Percentiles rank a stretch among this genome's conserved stretches.
Evolutionary conservation across 2,329 filamentous ascomycete species (phyloP).

Genomic region (Xylaria sp.): DNA sequence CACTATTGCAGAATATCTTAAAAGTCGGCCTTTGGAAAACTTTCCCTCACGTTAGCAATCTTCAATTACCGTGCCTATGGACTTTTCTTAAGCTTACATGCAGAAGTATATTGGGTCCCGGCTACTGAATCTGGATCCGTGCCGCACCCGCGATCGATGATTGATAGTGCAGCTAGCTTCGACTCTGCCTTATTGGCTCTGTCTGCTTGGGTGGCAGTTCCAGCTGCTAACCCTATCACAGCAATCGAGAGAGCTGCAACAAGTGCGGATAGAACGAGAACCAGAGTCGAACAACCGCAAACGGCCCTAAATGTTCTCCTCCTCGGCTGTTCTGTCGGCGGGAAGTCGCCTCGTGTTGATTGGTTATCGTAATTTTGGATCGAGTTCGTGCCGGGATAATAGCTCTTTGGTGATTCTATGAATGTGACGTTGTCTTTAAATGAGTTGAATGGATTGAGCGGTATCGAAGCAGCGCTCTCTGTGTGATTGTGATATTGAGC

Average conservation of each 20-base stretch:
- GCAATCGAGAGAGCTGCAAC: constrained; percentile 55
- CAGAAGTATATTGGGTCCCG: constrained; percentile 54
- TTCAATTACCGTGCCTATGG: not conserved
- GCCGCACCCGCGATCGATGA: constrained; percentile 56
- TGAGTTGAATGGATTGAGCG: constrained; percentile 37
- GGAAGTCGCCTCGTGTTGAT: constrained; percentile 33
- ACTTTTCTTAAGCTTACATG: constrained; percentile 49
- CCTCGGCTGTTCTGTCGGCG: constrained; percentile 33
- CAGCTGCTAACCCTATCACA: constrained; percentile 58
- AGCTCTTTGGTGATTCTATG: constrained; percentile 34
- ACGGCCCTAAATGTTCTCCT: constrained; percentile 40
- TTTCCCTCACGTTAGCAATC: constrained; percentile 40
- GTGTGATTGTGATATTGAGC: constrained; percentile 26
- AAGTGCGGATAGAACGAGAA: constrained; percentile 56
- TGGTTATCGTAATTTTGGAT: constrained; percentile 39
- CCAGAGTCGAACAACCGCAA: constrained; percentile 53
- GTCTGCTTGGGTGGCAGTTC: constrained; percentile 56
- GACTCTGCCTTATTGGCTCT: constrained; percentile 53
- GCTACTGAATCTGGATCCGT: constrained; percentile 50
- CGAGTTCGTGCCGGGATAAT: constrained; percentile 32
- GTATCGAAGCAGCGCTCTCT: constrained; percentile 28
- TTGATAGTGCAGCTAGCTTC: constrained; percentile 47
- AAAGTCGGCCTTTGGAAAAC: constrained; percentile 54
- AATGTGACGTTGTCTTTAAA: constrained; percentile 35
- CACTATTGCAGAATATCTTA: constrained; percentile 58